Conservation (phyloP, 805 yeast genomes). For the Metschnikowia corniflorae region DNA sequence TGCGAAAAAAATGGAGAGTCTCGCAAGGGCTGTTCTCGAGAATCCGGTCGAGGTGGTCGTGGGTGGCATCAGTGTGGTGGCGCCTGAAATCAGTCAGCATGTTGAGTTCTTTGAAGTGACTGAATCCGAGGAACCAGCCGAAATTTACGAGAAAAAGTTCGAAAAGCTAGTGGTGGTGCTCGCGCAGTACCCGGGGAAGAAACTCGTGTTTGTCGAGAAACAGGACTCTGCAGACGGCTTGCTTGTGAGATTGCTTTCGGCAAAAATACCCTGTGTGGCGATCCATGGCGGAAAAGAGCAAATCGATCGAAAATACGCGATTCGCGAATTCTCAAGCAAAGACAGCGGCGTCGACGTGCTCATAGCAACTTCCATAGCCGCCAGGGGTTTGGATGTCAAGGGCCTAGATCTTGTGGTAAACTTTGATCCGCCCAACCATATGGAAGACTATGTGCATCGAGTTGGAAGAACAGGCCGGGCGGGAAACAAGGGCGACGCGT, state of each 20-base stretch:
- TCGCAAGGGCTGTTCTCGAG: slow-evolving; percentile 62
- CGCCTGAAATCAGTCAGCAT: slow-evolving; percentile 71
- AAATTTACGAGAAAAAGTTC: slow-evolving; percentile 42
- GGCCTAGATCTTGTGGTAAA: slow-evolving; percentile 77
- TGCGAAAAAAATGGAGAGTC: slow-evolving; percentile 70
- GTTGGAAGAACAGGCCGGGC: slow-evolving; percentile 97
- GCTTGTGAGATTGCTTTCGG: slow-evolving; percentile 46
- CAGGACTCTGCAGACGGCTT: slow-evolving; percentile 83
- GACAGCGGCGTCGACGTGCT: slow-evolving; percentile 58
- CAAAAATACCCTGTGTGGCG: slow-evolving; percentile 58
- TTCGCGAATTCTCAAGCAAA: slow-evolving; percentile 57
- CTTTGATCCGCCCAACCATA: slow-evolving; percentile 44
- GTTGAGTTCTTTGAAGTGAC: slow-evolving; percentile 55
- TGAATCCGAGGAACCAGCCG: slow-evolving; percentile 19
- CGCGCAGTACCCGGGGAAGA: slow-evolving; percentile 49
- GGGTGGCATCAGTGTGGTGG: slow-evolving; percentile 78
- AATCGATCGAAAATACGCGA: slow-evolving; percentile 70
- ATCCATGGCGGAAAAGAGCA: slow-evolving; percentile 94
- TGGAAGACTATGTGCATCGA: slow-evolving; percentile 94
- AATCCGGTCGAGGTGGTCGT: slow-evolving; percentile 74
- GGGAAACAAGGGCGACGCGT: slow-evolving; percentile 56
- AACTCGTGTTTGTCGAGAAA: slow-evolving; percentile 80
- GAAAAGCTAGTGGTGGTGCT: slow-evolving; percentile 50
- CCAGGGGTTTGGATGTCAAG: slow-evolving; percentile 93
- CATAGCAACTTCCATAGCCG: slow-evolving; percentile 91